Evolutionary conservation across 139 green algal species (phyloP).

Genomic region (Asterochloris erici): DNA sequence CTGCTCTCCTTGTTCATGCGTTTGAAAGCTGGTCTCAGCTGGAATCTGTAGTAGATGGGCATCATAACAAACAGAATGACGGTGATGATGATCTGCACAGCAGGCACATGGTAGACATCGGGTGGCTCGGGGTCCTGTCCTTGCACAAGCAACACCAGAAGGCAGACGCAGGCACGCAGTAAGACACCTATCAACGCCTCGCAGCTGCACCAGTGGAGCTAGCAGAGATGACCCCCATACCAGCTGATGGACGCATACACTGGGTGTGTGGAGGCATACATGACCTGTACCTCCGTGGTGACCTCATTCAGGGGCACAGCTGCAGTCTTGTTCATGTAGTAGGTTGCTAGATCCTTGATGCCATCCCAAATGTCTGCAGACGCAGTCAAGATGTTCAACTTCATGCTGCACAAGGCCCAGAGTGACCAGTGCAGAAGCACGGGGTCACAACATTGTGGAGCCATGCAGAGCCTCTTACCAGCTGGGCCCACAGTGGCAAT

Average conservation of each 20-base stretch:
- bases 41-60: slow-evolving; percentile 12
- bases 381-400: too few relatives aligned
- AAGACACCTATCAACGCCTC: not conserved
- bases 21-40: slow-evolving; percentile 10
- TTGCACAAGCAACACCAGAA: not conserved
- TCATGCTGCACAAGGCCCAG: too few relatives aligned
- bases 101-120: not conserved
- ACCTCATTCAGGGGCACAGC: too few relatives aligned
- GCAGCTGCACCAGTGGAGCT: not conserved
- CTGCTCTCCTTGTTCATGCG: not conserved
- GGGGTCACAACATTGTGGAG: too few relatives aligned
- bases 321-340: too few relatives aligned
- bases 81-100: slow-evolving; percentile 1
- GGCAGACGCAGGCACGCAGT: not conserved
- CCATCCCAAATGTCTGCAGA: too few relatives aligned
- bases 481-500: too few relatives aligned
- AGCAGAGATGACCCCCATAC: not conserved
- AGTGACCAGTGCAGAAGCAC: too few relatives aligned
- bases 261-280: not conserved
- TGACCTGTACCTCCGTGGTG: too few relatives aligned
- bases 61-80: not conserved
- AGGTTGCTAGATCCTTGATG: too few relatives aligned
- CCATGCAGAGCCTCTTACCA: too few relatives aligned
- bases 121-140: not conserved
- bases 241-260: not conserved